Conservation (phyloP, 331 rosid species). For the Quercus tomentella region DNA sequence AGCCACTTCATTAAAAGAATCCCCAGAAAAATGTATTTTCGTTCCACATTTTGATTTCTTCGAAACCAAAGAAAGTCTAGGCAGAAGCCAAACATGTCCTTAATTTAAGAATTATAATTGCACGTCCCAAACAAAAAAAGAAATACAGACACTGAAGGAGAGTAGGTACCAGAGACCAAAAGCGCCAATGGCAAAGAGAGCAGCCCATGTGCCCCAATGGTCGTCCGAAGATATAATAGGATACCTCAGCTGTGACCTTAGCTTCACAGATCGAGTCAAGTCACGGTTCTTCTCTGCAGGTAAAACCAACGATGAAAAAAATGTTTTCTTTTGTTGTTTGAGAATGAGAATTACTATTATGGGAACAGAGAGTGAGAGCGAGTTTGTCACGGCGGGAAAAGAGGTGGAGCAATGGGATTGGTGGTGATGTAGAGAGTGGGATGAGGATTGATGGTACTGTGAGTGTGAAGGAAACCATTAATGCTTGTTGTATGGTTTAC, state of each 20-base stretch:
- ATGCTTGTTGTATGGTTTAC: neutral
- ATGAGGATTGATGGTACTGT: neutral
- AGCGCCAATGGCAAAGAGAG: slow-evolving; percentile 50
- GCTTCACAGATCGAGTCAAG: slow-evolving; percentile 1
- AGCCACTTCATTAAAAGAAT: too few relatives aligned
- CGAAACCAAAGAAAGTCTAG: neutral
- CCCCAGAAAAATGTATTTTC: neutral
- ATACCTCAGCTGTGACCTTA: slow-evolving; percentile 24
- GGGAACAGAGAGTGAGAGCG: neutral
- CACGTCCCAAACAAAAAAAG: neutral
- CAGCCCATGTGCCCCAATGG: slow-evolving; percentile 64
- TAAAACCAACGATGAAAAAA: neutral
- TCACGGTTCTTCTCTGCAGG: neutral
- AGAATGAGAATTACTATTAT: neutral
- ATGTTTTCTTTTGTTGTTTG: neutral
- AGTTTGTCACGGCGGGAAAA: neutral
- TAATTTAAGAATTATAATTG: neutral
- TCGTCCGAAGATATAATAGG: slow-evolving; percentile 60
- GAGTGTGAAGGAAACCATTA: slow-evolving; percentile 11
- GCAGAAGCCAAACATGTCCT: too few relatives aligned
- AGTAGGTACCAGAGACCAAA: slow-evolving; percentile 57
- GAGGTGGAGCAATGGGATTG: slow-evolving; percentile 2
- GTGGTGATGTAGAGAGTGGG: neutral
- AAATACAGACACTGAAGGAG: neutral
- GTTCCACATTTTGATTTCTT: neutral